phyloP scores from a whole-genome alignment of 768 basidiomycete genomes.

The Dendrothele bispora region DNA sequence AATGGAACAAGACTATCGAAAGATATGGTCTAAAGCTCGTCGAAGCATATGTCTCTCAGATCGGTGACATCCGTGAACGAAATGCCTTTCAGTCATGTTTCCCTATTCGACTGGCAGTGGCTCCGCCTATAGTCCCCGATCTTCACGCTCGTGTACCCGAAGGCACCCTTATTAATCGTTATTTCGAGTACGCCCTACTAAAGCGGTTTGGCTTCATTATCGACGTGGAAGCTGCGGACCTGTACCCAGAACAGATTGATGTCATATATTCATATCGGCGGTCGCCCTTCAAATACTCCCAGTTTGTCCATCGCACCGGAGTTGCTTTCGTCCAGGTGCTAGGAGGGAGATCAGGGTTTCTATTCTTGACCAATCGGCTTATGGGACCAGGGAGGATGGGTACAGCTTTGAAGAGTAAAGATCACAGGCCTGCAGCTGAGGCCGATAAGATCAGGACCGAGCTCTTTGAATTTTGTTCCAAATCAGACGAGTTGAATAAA shows the following conservation, averaged over 20 bases:
- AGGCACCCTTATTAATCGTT: slow-evolving; percentile 62
- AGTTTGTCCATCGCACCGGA: slow-evolving; percentile 90
- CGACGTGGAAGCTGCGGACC: slow-evolving; percentile 74
- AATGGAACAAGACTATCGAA: slow-evolving; percentile 82
- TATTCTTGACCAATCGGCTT: slow-evolving; percentile 87
- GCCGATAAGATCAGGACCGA: slow-evolving; percentile 63
- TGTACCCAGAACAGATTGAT: slow-evolving; percentile 81
- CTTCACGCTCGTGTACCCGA: slow-evolving; percentile 68
- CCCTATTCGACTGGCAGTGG: slow-evolving; percentile 73
- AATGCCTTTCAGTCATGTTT: slow-evolving; percentile 93
- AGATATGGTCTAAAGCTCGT: slow-evolving; percentile 89
- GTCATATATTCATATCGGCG: slow-evolving; percentile 90
- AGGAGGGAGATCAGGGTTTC: slow-evolving; percentile 75
- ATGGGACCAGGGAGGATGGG: slow-evolving; percentile 72
- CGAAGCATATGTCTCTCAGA: slow-evolving; percentile 91
- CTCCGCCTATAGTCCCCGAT: slow-evolving; percentile 71
- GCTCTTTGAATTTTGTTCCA: slow-evolving; percentile 65
- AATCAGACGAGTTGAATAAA: slow-evolving; percentile 46
- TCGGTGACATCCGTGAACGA: slow-evolving; percentile 79
- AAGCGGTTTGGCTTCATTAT: slow-evolving; percentile 79
- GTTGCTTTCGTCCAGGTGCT: slow-evolving; percentile 89
- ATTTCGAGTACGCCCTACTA: slow-evolving; percentile 81
- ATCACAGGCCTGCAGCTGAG: slow-evolving; percentile 51
- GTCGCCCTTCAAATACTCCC: slow-evolving; percentile 74
- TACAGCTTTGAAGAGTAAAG: slow-evolving; percentile 51